These are phyloP conservation scores for Fusarium staphyleae DNA, from an alignment of 2,329 filamentous ascomycete genomes.

Conservation along the genomic window DNA sequence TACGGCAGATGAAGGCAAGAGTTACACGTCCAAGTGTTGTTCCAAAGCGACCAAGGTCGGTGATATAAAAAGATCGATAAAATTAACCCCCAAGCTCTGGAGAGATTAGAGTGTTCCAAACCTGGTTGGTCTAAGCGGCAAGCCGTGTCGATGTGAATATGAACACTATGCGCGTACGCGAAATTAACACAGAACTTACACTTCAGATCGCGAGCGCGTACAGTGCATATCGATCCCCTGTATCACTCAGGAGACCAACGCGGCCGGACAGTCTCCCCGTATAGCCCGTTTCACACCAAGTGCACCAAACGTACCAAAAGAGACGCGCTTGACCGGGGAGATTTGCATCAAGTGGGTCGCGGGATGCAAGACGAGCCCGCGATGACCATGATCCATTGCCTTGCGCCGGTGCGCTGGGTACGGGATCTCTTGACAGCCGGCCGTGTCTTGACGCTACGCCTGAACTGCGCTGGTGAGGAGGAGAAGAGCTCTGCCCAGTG, in stretches of 20 bases:
- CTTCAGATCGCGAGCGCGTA: constrained; percentile 31
- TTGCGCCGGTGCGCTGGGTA: constrained; percentile 44
- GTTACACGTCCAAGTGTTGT: constrained; percentile 9
- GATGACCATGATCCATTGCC: constrained; percentile 23
- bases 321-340: constrained; percentile 33
- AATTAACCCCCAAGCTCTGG: constrained; percentile 37
- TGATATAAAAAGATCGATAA: constrained; percentile 38
- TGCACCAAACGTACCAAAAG: not conserved
- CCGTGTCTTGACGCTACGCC: constrained; percentile 38
- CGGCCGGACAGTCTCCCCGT: constrained; percentile 31
- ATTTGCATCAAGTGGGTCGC: constrained; percentile 37
- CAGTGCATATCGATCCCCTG: constrained; percentile 34
- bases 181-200: not conserved
- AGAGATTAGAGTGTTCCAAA: constrained; percentile 42
- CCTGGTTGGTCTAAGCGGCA: constrained; percentile 18
- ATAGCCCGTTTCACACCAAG: constrained; percentile 27
- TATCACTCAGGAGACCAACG: constrained; percentile 22
- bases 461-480: constrained; percentile 34
- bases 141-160: constrained; percentile 29
- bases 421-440: constrained; percentile 43
- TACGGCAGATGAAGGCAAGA: constrained; percentile 25
- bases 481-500: constrained; percentile 1
- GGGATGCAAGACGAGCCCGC: constrained; percentile 37
- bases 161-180: constrained; percentile 15
- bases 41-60: constrained; percentile 11